Conservation (phyloP, 306 rosid genomes). For the Vigna reflexopilosa region DNA sequence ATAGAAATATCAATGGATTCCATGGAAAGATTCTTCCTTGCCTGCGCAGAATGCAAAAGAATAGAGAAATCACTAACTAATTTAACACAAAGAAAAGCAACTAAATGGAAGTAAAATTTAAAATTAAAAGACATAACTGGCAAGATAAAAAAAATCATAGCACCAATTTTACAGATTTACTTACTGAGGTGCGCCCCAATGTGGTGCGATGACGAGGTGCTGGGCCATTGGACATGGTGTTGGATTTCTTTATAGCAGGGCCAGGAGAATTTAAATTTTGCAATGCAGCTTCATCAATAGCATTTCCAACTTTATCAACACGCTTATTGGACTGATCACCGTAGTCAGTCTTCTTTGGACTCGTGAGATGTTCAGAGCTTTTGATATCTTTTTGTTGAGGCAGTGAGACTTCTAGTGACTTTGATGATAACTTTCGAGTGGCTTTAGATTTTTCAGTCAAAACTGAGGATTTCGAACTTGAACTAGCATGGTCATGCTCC, state of each 20-base stretch:
- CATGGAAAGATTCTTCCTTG: constrained; percentile 94
- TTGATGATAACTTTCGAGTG: constrained; percentile 46
- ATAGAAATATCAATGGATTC: constrained; percentile 67
- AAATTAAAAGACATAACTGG: constrained; percentile 34
- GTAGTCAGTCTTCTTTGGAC: constrained; percentile 44
- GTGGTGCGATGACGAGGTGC: constrained; percentile 49
- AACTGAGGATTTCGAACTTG: constrained; percentile 56
- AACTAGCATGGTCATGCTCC: constrained; percentile 58
- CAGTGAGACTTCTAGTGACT: constrained; percentile 43
- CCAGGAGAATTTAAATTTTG: constrained; percentile 43
- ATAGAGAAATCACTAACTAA: constrained; percentile 28
- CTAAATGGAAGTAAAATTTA: constrained; percentile 12
- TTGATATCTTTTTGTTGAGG: constrained; percentile 49
- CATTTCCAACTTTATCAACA: constrained; percentile 41
- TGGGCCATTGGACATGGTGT: constrained; percentile 59
- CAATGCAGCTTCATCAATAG: constrained; percentile 42
- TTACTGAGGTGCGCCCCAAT: constrained; percentile 83
- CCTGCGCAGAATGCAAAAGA: constrained; percentile 59
- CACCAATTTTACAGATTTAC: constrained; percentile 50
- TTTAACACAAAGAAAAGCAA: constrained; percentile 31
- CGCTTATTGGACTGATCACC: constrained; percentile 50
- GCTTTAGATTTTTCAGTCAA: constrained; percentile 48
- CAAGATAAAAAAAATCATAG: constrained; percentile 30
- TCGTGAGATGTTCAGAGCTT: constrained; percentile 39
- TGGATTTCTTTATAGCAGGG: constrained; percentile 60